A percentile compares a stretch with the other conserved stretches of the same genome.
These are phyloP conservation scores for Penicillium mononematosum DNA, from an alignment of 495 filamentous ascomycete species.

Conservation along the genomic window DNA sequence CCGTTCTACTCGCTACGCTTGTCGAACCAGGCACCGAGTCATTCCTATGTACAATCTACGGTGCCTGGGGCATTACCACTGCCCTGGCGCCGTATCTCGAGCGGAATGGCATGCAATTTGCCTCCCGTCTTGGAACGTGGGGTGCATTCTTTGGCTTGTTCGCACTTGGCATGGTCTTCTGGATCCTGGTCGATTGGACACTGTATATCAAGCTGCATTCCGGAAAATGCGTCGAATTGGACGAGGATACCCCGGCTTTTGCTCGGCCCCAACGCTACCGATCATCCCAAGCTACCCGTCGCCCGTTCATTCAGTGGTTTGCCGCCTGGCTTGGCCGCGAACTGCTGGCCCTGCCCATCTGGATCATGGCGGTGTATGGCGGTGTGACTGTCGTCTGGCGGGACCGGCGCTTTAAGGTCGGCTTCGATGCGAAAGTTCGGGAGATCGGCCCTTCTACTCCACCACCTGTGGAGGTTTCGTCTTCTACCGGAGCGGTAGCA, in stretches of 20 bases:
- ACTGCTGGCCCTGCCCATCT: slow-evolving; percentile 77
- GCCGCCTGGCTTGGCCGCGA: slow-evolving; percentile 85
- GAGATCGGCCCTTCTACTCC: slow-evolving; percentile 36
- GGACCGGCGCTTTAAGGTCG: slow-evolving; percentile 76
- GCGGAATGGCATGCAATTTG: slow-evolving; percentile 49
- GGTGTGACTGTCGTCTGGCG: slow-evolving; percentile 86
- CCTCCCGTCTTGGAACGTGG: slow-evolving; percentile 58
- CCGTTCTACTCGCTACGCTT: slow-evolving; percentile 80
- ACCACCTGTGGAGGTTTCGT: slow-evolving; percentile 17
- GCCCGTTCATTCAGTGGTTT: slow-evolving; percentile 69
- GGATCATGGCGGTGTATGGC: slow-evolving; percentile 79
- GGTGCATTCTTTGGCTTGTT: slow-evolving; percentile 62
- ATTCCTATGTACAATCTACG: slow-evolving; percentile 76
- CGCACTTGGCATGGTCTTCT: slow-evolving; percentile 60
- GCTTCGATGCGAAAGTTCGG: slow-evolving; percentile 74
- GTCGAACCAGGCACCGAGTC: slow-evolving; percentile 95
- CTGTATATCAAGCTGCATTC: slow-evolving; percentile 73
- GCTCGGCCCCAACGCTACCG: slow-evolving; percentile 44
- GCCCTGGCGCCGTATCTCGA: slow-evolving; percentile 59
- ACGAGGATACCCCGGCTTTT: slow-evolving; percentile 71
- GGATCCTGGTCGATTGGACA: slow-evolving; percentile 72
- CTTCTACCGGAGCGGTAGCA: slow-evolving; percentile 13
- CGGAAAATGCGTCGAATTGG: slow-evolving; percentile 64
- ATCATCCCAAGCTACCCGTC: slow-evolving; percentile 34
- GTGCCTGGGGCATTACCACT: slow-evolving; percentile 74